Base-by-base conservation (phyloP, 768 basidiomycete genomes). In the Mycena leptocephala region DNA sequence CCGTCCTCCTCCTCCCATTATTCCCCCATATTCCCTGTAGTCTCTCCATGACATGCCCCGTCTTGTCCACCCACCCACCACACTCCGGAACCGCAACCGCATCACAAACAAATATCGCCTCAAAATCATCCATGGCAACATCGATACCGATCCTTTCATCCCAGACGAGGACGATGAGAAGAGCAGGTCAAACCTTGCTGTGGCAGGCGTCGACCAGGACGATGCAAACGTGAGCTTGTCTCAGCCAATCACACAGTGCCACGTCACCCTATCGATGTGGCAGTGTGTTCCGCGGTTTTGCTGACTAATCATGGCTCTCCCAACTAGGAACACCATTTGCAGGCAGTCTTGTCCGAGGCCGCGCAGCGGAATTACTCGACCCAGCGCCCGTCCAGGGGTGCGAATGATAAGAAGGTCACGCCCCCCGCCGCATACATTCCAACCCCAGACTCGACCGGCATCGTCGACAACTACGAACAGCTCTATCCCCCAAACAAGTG, bases 61-160 rank as follows among this genome's bases (percentile, higher is more conserved):
- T 82, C 93, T 92, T 86, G 93, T 92, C 81, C 92, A 92, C 86
- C 86, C 93, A 86, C 91, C 93, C 80, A 93, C 95, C 75, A 92
- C 94, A 79, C 93, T 95, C 87, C 86, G 95, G 85, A 95, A 95
- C 83, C 93, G 95, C 86, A 96, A 95, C 87, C 93, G 95, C 84
- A 94, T 97, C 87, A 97, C 95, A 84, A 96, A 96, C 89, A 97
- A 97, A 90, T 95, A 95, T 81, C 93, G 95, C 76, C 94, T 97
- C 83, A 95, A 92, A 88, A 93, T 97, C 87, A 87, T 93, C 82
- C 92, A 93, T 84, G 96, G 95, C 75, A 92, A 91, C 84, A 91
- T 95, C 87, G 95, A 96, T 81, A 93, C 92, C 37, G 95, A 96
- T 82, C 89, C 93, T 48, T 87, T 95, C 78, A 90, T 95, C 72